Evolutionary conservation across 371 early-diverging fungal genomes (phyloP), one percentile per base, ranked within the genome.

Genomic region (Syncephalastrum monosporum): DNA sequence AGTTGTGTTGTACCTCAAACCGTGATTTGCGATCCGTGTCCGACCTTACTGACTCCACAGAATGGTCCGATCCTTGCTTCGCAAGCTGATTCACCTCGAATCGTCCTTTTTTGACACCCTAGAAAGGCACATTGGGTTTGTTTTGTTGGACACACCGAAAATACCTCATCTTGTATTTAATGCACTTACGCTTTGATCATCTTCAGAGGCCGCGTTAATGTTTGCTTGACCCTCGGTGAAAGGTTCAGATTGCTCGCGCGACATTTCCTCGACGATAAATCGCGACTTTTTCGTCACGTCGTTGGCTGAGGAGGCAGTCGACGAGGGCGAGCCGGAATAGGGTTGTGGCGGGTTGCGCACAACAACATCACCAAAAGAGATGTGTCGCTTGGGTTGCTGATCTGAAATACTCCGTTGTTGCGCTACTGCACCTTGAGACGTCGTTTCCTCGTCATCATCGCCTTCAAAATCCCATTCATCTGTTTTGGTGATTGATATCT

Each of bases 391-490:
- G 5, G 49, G 21, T 17, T 14, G 44, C 45, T 55, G 43, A 15
- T 43, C 52, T 42, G 33, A 54, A 12, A 33, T n/a, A 27, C 46
- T 19, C 17, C 41, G 50, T 48, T 25, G 48, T 14, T 47, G 44
- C 33, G 50, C 17, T 56, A 27, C 41, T 51, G 50, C 16, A 16
- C 27, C 24, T 47, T 19, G 10, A 17, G 47, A 25, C 47, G 42
- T 47, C 10, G 25, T 41, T 42, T 23, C 33, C 23, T 43, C 49
- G 24, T 43, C 50, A 19, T 64, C 55, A 17, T 68, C 68, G 3
- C 71, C 68, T 44, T 69, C 65, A 42, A 77, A 77, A 54, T 77
- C 74, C 77, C 77, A 77, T 51, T 77, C 72, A 15, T 74, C 74
- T 13, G 71, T 71, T 23, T 52, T 69, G 1, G 62, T 60, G 13